These are phyloP conservation scores for Suillus brevipes DNA, from an alignment of 768 basidiomycete species.

Conservation along the genomic window DNA sequence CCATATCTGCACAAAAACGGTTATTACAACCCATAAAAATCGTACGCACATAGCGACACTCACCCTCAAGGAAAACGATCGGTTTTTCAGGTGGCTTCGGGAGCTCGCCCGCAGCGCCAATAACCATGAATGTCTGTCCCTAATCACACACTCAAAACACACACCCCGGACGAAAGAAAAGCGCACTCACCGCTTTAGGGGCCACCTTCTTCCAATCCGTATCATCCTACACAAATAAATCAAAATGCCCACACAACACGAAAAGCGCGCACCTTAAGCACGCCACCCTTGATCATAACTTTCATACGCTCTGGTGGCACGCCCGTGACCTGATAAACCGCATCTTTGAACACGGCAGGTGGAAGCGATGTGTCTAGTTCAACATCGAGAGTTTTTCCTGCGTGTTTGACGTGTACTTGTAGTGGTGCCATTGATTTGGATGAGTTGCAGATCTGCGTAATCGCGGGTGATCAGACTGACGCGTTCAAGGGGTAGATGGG, in stretches of 20 bases:
- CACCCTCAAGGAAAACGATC: slow-evolving; percentile 84
- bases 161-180: slow-evolving; percentile 2
- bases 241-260: background rate
- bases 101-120: slow-evolving; percentile 90
- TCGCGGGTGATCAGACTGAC: slow-evolving; percentile 11
- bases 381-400: slow-evolving; percentile 75
- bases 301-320: slow-evolving; percentile 94
- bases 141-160: slow-evolving; percentile 28
- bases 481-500: slow-evolving; percentile 23
- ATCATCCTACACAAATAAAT: slow-evolving; percentile 63
- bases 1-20: slow-evolving; percentile 63
- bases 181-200: slow-evolving; percentile 67
- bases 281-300: slow-evolving; percentile 91
- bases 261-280: slow-evolving; percentile 69
- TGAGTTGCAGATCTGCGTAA: slow-evolving; percentile 12
- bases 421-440: slow-evolving; percentile 56
- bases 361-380: slow-evolving; percentile 72
- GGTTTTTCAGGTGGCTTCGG: slow-evolving; percentile 84
- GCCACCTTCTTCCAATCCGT: slow-evolving; percentile 82
- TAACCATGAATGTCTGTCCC: slow-evolving; percentile 91
- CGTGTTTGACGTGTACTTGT: slow-evolving; percentile 85
- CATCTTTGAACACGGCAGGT: slow-evolving; percentile 76
- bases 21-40: background rate
- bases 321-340: slow-evolving; percentile 78
- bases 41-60: slow-evolving; percentile 12